Evolutionary conservation across 805 yeast species (phyloP).

Genomic region (Suhomyces sp.): DNA sequence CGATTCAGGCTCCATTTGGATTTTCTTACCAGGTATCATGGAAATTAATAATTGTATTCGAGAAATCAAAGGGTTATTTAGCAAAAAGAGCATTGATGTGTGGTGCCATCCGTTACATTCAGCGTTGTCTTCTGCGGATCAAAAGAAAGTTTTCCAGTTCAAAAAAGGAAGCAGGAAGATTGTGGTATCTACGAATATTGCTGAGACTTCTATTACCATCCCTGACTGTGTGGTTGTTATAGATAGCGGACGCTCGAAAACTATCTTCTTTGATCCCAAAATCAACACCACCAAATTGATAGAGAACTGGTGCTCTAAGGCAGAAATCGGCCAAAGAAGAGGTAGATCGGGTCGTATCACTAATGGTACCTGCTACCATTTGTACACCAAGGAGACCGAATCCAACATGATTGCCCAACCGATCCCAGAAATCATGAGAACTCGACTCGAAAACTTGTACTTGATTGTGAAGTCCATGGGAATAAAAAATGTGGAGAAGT

Average conservation of each 20-base stretch:
- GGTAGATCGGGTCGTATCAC: slow-evolving; percentile 98
- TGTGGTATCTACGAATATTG: slow-evolving; percentile 88
- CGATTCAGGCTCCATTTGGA: slow-evolving; percentile 66
- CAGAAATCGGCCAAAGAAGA: slow-evolving; percentile 86
- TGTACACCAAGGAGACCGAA: slow-evolving; percentile 63
- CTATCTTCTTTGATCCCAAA: slow-evolving; percentile 64
- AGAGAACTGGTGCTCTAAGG: slow-evolving; percentile 86
- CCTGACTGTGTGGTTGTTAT: slow-evolving; percentile 92
- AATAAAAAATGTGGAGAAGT: slow-evolving; percentile 62
- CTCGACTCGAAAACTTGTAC: slow-evolving; percentile 79
- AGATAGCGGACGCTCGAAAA: slow-evolving; percentile 84
- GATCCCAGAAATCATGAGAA: slow-evolving; percentile 83
- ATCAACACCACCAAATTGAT: slow-evolving; percentile 67
- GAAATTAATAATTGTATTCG: slow-evolving; percentile 71
- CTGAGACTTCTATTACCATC: slow-evolving; percentile 95
- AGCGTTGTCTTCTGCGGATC: slow-evolving; percentile 79
- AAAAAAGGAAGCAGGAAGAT: slow-evolving; percentile 62
- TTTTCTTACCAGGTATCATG: slow-evolving; percentile 87
- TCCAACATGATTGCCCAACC: slow-evolving; percentile 66
- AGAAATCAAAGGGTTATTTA: slow-evolving; percentile 22
- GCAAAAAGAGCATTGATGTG: slow-evolving; percentile 20
- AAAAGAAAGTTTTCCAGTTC: slow-evolving; percentile 63
- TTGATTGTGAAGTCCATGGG: slow-evolving; percentile 89
- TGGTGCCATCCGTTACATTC: slow-evolving; percentile 80
- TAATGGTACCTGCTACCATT: slow-evolving; percentile 75